phyloP scores from a whole-genome alignment of 768 basidiomycete genomes.

The Punctularia strigosozonata region DNA sequence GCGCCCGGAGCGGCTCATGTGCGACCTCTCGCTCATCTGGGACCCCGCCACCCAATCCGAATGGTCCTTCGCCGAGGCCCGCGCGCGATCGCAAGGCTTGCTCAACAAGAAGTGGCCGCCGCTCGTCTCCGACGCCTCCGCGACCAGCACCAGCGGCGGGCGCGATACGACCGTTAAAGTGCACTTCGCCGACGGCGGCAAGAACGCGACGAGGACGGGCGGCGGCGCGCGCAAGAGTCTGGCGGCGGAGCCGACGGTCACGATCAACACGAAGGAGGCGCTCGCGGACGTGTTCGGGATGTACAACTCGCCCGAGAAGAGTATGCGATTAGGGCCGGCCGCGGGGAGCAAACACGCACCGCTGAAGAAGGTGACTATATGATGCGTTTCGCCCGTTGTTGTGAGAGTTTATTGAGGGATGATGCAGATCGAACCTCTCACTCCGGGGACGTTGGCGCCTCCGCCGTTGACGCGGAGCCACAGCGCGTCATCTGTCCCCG shows the following conservation, averaged over 20 bases:
- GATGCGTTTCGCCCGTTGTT: constrained; percentile 16
- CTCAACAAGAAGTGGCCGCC: constrained; percentile 67
- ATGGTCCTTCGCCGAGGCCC: constrained; percentile 76
- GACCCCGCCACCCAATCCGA: constrained; percentile 72
- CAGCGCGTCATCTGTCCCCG: too few relatives aligned
- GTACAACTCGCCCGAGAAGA: constrained; percentile 88
- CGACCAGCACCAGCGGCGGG: not conserved
- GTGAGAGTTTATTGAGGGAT: constrained; percentile 11
- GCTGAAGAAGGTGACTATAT: constrained; percentile 56
- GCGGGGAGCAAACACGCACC: constrained; percentile 65
- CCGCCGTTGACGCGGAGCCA: not conserved
- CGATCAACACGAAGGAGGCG: constrained; percentile 95
- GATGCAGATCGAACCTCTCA: constrained; percentile 19
- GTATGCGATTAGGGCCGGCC: constrained; percentile 36
- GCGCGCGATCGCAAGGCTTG: constrained; percentile 73
- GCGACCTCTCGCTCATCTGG: constrained; percentile 58
- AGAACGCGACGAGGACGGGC: constrained; percentile 22
- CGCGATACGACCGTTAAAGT: constrained; percentile 19
- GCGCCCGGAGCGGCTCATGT: constrained; percentile 59
- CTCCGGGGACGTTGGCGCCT: constrained; percentile 21
- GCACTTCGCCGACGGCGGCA: constrained; percentile 50
- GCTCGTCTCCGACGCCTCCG: not conserved
- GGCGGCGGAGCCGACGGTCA: constrained; percentile 70
- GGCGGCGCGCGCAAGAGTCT: constrained; percentile 32
- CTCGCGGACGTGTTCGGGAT: constrained; percentile 90